These are phyloP conservation scores for Geotrichum klebahnii DNA, from an alignment of 1,139 yeast genomes.

Conservation along the genomic window DNA sequence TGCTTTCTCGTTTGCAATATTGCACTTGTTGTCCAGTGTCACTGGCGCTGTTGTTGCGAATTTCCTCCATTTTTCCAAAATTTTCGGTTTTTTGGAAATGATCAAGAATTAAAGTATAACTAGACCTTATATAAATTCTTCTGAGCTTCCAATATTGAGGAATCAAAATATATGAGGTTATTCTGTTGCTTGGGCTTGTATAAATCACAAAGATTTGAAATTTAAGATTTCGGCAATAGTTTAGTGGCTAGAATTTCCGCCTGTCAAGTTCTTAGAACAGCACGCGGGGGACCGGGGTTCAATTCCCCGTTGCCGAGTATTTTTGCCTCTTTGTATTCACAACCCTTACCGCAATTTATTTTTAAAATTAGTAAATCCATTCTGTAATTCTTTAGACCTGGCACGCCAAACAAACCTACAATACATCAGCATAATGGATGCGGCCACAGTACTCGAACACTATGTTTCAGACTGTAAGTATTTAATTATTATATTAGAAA, in stretches of 20 bases:
- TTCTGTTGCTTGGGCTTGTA: neutral
- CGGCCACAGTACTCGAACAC: constrained; percentile 70
- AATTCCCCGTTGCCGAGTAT: neutral
- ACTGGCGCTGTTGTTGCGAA: too few species aligned
- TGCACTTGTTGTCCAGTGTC: too few species aligned
- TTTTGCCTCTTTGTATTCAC: too few species aligned
- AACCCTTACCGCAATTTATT: too few species aligned
- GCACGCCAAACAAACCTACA: too few species aligned
- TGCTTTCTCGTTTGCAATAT: too few species aligned
- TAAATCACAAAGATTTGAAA: neutral
- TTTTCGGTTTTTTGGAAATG: too few species aligned
- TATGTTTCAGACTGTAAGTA: constrained; percentile 56
- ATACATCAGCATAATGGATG: constrained; percentile 65
- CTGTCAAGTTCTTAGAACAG: neutral
- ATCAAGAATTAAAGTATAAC: too few species aligned
- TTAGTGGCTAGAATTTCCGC: neutral
- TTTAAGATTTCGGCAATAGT: neutral
- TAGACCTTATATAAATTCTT: too few species aligned
- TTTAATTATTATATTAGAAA: neutral
- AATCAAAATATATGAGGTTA: neutral
- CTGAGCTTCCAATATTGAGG: neutral
- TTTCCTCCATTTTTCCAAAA: too few species aligned
- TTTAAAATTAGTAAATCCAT: too few species aligned
- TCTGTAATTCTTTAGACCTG: neutral
- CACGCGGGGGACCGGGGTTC: neutral